Conservation (phyloP, 495 filamentous ascomycete genomes). For the Gamarada debralockiae region DNA sequence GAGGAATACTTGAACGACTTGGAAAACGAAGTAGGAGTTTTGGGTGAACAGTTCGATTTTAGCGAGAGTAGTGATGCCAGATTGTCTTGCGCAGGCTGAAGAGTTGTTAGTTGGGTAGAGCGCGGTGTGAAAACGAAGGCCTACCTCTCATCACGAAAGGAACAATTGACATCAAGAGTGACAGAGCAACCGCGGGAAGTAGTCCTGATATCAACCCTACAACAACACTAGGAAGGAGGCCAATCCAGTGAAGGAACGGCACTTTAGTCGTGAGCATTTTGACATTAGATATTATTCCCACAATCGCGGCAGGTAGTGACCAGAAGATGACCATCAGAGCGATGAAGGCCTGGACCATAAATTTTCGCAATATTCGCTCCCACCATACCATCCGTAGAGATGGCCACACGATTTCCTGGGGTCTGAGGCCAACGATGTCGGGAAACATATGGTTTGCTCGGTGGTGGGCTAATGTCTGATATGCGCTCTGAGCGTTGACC, state of each 20-base stretch:
- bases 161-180: slow-evolving; percentile 82
- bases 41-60: slow-evolving; percentile 81
- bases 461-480: slow-evolving; percentile 83
- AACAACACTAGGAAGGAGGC: slow-evolving; percentile 63
- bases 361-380: slow-evolving; percentile 71
- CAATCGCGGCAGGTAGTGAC: slow-evolving; percentile 84
- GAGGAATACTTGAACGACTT: slow-evolving; percentile 92
- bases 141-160: slow-evolving; percentile 67
- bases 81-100: slow-evolving; percentile 63
- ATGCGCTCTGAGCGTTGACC: slow-evolving; percentile 79
- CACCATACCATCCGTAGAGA: slow-evolving; percentile 86
- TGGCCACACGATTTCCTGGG: slow-evolving; percentile 82
- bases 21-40: slow-evolving; percentile 90
- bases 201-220: slow-evolving; percentile 82
- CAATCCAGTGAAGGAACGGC: slow-evolving; percentile 53
- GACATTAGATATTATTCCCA: slow-evolving; percentile 88
- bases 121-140: not conserved
- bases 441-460: slow-evolving; percentile 85
- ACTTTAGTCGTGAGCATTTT: slow-evolving; percentile 50
- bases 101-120: slow-evolving; percentile 20
- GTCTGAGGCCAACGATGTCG: slow-evolving; percentile 79
- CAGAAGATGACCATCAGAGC: slow-evolving; percentile 84
- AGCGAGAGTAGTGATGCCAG: slow-evolving; percentile 71
- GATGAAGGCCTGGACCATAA: slow-evolving; percentile 68
- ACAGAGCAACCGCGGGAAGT: slow-evolving; percentile 72